Evolutionary conservation across 2,329 filamentous ascomycete species (phyloP), one percentile per base, ranked within the genome.

Genomic region (Claviceps arundinis): DNA sequence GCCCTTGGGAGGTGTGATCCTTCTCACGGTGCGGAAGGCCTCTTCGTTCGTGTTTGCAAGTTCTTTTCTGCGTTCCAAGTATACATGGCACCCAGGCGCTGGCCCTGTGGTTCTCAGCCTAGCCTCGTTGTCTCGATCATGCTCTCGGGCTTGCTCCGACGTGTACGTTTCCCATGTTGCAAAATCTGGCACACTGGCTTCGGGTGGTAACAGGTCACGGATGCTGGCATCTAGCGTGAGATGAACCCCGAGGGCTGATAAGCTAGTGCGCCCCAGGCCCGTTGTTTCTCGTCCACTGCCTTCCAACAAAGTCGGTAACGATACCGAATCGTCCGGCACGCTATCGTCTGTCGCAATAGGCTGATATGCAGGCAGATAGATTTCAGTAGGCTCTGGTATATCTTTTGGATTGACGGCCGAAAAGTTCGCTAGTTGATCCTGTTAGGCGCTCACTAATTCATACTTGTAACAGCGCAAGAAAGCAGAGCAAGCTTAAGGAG

Each of bases 11-110:
- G 76, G 68, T 5, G 73, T 71, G n/a, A 82, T 68, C 45, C 81
- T 74, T 24, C 80, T 75, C 51, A 84, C 74, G 1, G 78, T 78
- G 26, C 79, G 75, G 61, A 81, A 84, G 7, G 80, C 81, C 42
- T 74, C 70, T 43, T 77, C 72, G 55, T 84, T 84, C 24, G 67
- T 58, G 50, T 73, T 72, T 16, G 72, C 74, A 7, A 84, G 71
- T 65, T 84, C 80, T 40, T 70, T 72, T 57, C 71, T 73, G 50
- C 80, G 76, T 55, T 84, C 81, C 9, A 77, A 61, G 56, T 81
- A 84, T 42, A 74, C 71, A 51, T 75, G 72, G 48, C 75, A 75
- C 40, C 80, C 80, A 1, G 81, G 80, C 1, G 78, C 78, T 19
- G 70, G 59, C 51, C 70, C 74, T 24, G 76, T 76, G 51, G 76